Evolutionary conservation across 495 filamentous ascomycete genomes (phyloP), one percentile per base, ranked within the genome.

Genomic region (Clohesyomyces aquaticus): DNA sequence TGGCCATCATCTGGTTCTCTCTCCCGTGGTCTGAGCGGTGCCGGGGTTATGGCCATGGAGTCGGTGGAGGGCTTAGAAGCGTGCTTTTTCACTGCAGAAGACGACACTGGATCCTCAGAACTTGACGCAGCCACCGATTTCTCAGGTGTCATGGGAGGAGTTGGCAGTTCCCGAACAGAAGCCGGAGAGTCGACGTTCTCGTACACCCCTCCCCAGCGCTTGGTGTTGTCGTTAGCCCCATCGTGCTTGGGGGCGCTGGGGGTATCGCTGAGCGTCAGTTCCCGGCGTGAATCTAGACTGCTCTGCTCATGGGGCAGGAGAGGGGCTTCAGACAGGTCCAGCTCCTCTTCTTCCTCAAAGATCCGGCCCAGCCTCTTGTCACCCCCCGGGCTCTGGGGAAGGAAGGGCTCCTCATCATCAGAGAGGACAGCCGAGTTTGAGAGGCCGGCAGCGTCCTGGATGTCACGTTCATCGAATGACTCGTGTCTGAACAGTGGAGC

Each of bases 401-500:
- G 50, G 18, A 45, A 38, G 23, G 8, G 50, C 3, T n/a, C n/a
- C 28, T 16, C n/a, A n/a, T 42, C 42, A 1, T 47, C 38, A 46
- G 22, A n/a, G 41, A 47, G 8, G 18, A 22, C 54, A 26, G 38
- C 1, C 12, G 26, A 22, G 11, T 57, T 16, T 11, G 54, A 29
- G 16, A 45, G 12, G 22, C 27, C 18, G 18, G 38, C 23, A 22
- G 14, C 41, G 9, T 28, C 54, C 8, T 47, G 8, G 43, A 18
- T n/a, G 8, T 18, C 43, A 6, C 45, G 38, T n/a, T 57, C 54
- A 28, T 23, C 41, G 8, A 57, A 18, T 1, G 38, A 27, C 43
- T 59, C 45, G 38, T 64, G 61, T 16, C 22, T 19, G 32, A 65
- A 47, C 11, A 59, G 19, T 11, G 63, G 63, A 27, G 71, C 68